phyloP scores from a whole-genome alignment of 306 rosid genomes.

The Inga oerstediana region DNA sequence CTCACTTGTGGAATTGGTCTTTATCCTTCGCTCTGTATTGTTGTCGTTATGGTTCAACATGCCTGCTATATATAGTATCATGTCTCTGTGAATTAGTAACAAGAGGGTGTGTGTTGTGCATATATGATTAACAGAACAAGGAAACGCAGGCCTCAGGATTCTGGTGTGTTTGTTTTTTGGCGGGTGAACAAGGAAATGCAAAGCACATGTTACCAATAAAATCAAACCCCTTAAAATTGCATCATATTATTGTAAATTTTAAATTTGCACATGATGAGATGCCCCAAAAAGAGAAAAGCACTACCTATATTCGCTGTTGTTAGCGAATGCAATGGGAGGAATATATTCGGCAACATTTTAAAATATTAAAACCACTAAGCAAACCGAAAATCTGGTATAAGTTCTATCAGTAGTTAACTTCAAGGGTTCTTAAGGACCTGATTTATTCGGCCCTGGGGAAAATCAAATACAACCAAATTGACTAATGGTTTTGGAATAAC shows the following conservation, averaged over 20 bases:
- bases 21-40: not conserved
- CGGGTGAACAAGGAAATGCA: not conserved
- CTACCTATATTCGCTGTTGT: not conserved
- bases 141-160: not conserved
- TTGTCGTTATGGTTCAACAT: not conserved
- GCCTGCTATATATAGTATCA: not conserved
- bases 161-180: not conserved
- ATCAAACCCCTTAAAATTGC: not conserved
- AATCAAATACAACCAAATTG: not conserved
- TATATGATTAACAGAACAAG: constrained; percentile 53
- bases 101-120: not conserved
- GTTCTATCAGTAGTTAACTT: not conserved
- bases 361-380: not conserved
- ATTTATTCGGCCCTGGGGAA: not conserved
- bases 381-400: not conserved
- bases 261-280: not conserved
- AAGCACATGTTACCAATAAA: not conserved
- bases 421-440: not conserved
- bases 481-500: not conserved
- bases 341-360: not conserved
- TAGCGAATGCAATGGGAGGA: not conserved
- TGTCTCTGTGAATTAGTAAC: constrained; percentile 24
- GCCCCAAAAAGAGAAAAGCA: not conserved
- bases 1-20: not conserved
- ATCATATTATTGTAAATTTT: not conserved